Conservation (phyloP, 805 yeast species). For the Yamadazyma nakazawae region DNA sequence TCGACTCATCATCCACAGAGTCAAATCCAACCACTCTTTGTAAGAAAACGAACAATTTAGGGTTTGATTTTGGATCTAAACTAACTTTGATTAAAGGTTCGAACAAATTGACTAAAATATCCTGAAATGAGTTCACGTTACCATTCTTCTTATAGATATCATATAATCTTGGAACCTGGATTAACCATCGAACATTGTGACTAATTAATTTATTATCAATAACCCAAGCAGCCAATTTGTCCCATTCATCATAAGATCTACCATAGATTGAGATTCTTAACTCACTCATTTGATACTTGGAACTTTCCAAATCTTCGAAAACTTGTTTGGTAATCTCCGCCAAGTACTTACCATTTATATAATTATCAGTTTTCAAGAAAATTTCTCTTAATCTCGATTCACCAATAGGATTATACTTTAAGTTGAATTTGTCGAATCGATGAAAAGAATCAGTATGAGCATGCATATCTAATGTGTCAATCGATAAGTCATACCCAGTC, state of each 20-base stretch:
- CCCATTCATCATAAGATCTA: conserved; percentile 88
- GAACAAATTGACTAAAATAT: conserved; percentile 74
- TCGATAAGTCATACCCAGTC: conserved; percentile 91
- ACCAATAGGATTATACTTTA: conserved; percentile 97
- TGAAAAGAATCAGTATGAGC: conserved; percentile 98
- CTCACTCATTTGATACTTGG: conserved; percentile 97
- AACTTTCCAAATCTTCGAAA: conserved; percentile 86
- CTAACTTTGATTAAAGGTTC: conserved; percentile 90
- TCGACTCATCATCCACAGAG: conserved; percentile 97
- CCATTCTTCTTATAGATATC: conserved; percentile 81
- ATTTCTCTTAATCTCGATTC: conserved; percentile 97
- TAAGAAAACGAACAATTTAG: conserved; percentile 84
- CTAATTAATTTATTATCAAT: conserved; percentile 87
- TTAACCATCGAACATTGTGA: conserved; percentile 94
- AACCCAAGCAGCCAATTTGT: conserved; percentile 91
- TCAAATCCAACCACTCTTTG: conserved; percentile 97
- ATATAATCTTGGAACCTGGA: conserved; percentile 92
- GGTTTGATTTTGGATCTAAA: conserved; percentile 77
- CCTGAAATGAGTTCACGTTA: conserved; percentile 67
- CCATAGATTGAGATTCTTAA: conserved; percentile 95
- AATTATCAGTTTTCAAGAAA: conserved; percentile 92
- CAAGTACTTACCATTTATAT: conserved; percentile 78
- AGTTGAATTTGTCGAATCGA: conserved; percentile 93
- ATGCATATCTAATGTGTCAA: conserved; percentile 98
- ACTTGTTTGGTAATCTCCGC: conserved; percentile 96